Evolutionary conservation across 163 green algal genomes (phyloP), one percentile per base, ranked within the genome.

Genomic region (Volvox carteri): DNA sequence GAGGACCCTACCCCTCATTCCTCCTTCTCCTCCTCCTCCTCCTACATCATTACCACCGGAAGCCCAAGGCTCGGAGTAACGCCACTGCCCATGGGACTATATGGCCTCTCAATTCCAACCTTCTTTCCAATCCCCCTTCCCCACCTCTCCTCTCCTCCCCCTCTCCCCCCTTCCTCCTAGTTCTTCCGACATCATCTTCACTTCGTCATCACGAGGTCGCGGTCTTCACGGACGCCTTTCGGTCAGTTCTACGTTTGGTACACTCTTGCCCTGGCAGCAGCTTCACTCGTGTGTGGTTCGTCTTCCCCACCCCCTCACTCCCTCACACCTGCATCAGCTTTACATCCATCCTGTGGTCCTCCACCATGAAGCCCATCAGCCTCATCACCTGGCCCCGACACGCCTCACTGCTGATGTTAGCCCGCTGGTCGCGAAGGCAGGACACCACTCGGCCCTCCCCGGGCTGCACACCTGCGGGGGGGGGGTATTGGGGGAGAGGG

Each of bases 301-400:
- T 58, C 70, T 39, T 11, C 25, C 16, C 70, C 42, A 39, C 39
- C 70, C 39, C 70, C 37, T 23, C 70, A 28, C 70, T 30, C 44
- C 2, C 70, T 3, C 70, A 6, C 75, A 86, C 80, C 85, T 83
- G 25, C 14, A 9, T 33, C 30, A 93, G 46, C 25, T 25, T 28
- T 6, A 73, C 56, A 85, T 92, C 88, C 79, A 91, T n/a, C 1
- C 83, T 41, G 46, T 87, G 90, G 91, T 94, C 89, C 50, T 94
- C 88, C 62, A 90, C 91, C 33, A 76, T 56, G 23, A 89, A 48
- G 48, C 80, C 86, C 79, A 92, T 76, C 78, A 92, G 58, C 37
- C 91, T 84, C 65, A 92, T 56, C 85, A 94, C 74, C 72, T 92
- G 84, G 25, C 37, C 16, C 88, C 85, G 79, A 78, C 91, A 94